phyloP scores from a whole-genome alignment of 495 filamentous ascomycete species.

The Parathielavia hyrcaniae region DNA sequence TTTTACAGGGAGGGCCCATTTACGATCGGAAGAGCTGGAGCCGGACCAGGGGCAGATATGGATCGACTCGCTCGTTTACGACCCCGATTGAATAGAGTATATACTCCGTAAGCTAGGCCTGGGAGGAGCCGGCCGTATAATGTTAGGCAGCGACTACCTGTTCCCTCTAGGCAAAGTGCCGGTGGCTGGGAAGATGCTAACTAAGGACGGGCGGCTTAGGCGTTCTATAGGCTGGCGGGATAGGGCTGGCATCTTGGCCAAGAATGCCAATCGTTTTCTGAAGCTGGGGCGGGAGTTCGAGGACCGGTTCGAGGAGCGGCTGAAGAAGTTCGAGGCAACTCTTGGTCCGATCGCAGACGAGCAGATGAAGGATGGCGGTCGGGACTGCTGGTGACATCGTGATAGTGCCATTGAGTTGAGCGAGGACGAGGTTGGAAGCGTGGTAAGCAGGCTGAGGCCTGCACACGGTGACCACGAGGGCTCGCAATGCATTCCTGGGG shows the following conservation, averaged over 20 bases:
- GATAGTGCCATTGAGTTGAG: conserved; percentile 10
- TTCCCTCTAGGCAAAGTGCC: conserved; percentile 31
- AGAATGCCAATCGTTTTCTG: conserved; percentile 26
- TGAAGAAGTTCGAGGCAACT: conserved; percentile 7
- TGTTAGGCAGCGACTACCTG: conserved; percentile 30
- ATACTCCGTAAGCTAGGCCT: conserved; percentile 25
- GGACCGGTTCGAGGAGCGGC: conserved; percentile 18
- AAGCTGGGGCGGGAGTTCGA: conserved; percentile 23
- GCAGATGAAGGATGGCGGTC: background rate
- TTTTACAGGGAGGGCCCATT: conserved; percentile 2
- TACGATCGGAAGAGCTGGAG: background rate
- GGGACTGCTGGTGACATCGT: conserved; percentile 11
- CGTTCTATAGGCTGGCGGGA: conserved; percentile 27
- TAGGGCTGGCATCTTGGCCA: conserved; percentile 21
- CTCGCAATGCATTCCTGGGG: too few relatives aligned
- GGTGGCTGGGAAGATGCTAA: conserved; percentile 24
- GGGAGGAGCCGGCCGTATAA: conserved; percentile 18
- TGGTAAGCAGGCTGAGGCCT: background rate
- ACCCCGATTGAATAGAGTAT: conserved; percentile 28
- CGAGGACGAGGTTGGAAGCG: background rate
- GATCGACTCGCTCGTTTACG: conserved; percentile 28
- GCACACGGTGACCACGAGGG: background rate
- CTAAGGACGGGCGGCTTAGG: conserved; percentile 21
- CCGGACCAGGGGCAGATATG: conserved; percentile 21
- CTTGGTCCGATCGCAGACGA: background rate